These are phyloP conservation scores for Phialophora macrospora DNA, from an alignment of 2,329 filamentous ascomycete species.

Conservation along the genomic window DNA sequence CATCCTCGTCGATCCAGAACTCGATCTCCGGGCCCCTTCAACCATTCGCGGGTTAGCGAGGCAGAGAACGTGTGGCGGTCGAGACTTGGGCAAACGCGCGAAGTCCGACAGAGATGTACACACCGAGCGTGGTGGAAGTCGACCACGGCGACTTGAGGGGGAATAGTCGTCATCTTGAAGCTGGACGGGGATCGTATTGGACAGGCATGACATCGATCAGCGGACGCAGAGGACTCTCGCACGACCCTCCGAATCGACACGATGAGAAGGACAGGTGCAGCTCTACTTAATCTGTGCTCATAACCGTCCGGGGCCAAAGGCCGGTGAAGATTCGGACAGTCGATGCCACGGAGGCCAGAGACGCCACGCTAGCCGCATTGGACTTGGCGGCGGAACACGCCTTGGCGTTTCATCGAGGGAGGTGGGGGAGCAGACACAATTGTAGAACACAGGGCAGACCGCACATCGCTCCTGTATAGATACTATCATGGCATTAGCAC, in stretches of 20 bases:
- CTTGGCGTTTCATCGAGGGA: neutral
- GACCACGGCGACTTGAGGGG: slow-evolving; percentile 76
- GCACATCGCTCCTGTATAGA: neutral
- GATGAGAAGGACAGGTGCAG: neutral
- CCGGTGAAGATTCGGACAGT: neutral
- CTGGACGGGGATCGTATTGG: no score
- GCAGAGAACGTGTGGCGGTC: neutral
- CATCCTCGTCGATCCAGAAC: slow-evolving; percentile 79
- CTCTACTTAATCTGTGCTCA: neutral
- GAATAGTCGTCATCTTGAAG: slow-evolving; percentile 27
- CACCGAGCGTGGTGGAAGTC: slow-evolving; percentile 78
- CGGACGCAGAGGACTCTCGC: neutral
- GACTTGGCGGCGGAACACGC: neutral
- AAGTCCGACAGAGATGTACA: slow-evolving; percentile 29
- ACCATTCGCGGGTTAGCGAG: slow-evolving; percentile 11
- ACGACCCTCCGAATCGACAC: neutral
- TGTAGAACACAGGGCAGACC: no score
- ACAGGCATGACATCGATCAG: slow-evolving; percentile 6
- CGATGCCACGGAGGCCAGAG: neutral
- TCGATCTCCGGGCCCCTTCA: slow-evolving; percentile 86
- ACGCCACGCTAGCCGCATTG: neutral
- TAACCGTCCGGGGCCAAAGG: neutral
- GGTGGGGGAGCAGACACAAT: no score
- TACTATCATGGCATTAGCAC: neutral
- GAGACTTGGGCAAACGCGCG: neutral